Base-by-base conservation (phyloP, 495 filamentous ascomycete genomes). In the Neurospora sp. region DNA sequence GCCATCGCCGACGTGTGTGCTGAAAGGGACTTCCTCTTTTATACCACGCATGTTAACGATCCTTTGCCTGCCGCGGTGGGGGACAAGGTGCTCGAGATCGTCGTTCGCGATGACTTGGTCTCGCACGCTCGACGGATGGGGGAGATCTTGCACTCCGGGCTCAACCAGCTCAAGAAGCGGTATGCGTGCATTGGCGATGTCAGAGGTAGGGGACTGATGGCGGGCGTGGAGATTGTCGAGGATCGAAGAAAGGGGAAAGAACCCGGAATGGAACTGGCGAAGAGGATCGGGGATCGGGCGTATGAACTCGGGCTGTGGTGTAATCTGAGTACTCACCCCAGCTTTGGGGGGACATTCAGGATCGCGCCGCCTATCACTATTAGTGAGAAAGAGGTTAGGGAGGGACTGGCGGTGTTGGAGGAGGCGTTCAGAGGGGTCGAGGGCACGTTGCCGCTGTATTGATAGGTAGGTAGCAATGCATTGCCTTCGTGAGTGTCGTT, bases 311-410 rank as follows among this genome's bases (percentile, higher is more conserved):
- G 89, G 3, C 75, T 89, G 3, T 90, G 84, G 70, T 85, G 84
- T 37, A 89, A 89, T 71, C 42, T 90, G 5, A 82, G 84, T 12
- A 87, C 82, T 40, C 80, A 86, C 37, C 80, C 80, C 1, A 84
- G 82, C n/a, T 86, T 90, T 77, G 82, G 85, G 2, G 88, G 87
- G 27, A 82, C 86, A 0, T 88, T 89, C 72, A 79, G 89, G 23
- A 83, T 91, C 60, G 89, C 88, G 9, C 88, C 89, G 16, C 87
- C 88, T 0, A 84, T 90, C 18, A 90, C 86, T 0, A 83, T 89
- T 1, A 82, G 83, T 0, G 80, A 84, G 9, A 80, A 86, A 60
- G 82, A 90, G 77, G 79, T 91, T 42, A 80, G 83, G 11, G 78
- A 84, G 69, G 87, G 85, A 27, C 72, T 89, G 71, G 70, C 39